Percentiles rank a stretch among this genome's conserved stretches.
phyloP scores from a whole-genome alignment of 2,329 filamentous ascomycete genomes.

The Neobulgaria alba region DNA sequence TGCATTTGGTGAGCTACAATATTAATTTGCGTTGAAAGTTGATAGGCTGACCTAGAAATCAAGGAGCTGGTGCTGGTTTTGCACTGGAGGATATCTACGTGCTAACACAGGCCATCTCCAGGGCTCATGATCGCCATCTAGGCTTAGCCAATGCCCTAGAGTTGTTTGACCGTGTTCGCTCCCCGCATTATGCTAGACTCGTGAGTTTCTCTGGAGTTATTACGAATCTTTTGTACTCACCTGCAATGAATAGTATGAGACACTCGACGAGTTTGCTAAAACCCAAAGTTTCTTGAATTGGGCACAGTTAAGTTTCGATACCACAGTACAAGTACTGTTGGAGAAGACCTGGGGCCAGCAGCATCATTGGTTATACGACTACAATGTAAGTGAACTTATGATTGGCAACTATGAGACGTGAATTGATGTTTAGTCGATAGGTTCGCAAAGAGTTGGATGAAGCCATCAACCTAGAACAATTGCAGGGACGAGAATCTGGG shows the following conservation, averaged over 20 bases:
- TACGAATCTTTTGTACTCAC: neutral
- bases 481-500: no score
- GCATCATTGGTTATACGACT: neutral
- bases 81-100: neutral
- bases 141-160: neutral
- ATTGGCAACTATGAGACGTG: no score
- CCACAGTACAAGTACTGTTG: neutral
- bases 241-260: neutral
- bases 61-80: neutral
- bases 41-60: no score
- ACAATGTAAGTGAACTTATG: neutral
- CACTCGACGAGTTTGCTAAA: neutral
- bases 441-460: no score
- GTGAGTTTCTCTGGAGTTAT: neutral
- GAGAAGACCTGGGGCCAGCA: neutral
- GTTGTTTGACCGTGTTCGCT: neutral
- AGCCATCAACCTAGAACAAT: no score
- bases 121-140: neutral
- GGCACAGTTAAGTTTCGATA: neutral
- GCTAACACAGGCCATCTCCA: neutral
- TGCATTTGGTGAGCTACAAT: neutral
- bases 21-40: no score
- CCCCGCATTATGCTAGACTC: neutral
- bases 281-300: neutral
- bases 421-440: no score